These are phyloP conservation scores for Epithemia pelagica DNA, from an alignment of 108 stramenopile species.

Conservation along the genomic window DNA sequence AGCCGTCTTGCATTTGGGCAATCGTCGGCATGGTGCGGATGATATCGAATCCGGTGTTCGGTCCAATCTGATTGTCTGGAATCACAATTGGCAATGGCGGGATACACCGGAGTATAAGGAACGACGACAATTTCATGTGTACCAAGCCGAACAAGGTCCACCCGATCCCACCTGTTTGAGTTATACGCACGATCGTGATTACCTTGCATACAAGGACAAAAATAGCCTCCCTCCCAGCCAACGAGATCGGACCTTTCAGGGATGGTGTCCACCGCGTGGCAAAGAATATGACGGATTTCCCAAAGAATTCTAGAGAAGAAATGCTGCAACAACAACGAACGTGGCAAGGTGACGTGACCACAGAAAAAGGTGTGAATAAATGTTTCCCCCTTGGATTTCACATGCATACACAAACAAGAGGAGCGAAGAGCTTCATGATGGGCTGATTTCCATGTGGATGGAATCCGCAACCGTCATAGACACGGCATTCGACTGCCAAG, in stretches of 20 bases:
- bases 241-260: neutral
- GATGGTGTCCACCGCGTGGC: conserved; percentile 17
- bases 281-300: conserved; percentile 15
- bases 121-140: neutral
- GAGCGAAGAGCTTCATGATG: too few relatives aligned
- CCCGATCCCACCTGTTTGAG: conserved; percentile 9
- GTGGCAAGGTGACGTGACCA: too few relatives aligned
- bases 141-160: conserved; percentile 9
- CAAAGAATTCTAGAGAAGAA: neutral
- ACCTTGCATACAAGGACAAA: conserved; percentile 9
- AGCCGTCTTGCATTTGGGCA: conserved; percentile 32
- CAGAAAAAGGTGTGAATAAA: too few relatives aligned
- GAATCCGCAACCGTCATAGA: too few relatives aligned
- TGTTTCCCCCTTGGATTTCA: too few relatives aligned
- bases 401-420: too few relatives aligned
- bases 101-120: conserved; percentile 9
- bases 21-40: conserved; percentile 40
- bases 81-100: conserved; percentile 16
- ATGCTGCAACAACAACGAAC: neutral
- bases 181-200: conserved; percentile 23
- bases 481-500: too few relatives aligned
- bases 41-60: conserved; percentile 26
- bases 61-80: conserved; percentile 38
- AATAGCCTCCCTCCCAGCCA: conserved; percentile 7
- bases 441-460: too few relatives aligned